Conservation (phyloP, 768 basidiomycete genomes). For the Fomitopsis serialis region DNA sequence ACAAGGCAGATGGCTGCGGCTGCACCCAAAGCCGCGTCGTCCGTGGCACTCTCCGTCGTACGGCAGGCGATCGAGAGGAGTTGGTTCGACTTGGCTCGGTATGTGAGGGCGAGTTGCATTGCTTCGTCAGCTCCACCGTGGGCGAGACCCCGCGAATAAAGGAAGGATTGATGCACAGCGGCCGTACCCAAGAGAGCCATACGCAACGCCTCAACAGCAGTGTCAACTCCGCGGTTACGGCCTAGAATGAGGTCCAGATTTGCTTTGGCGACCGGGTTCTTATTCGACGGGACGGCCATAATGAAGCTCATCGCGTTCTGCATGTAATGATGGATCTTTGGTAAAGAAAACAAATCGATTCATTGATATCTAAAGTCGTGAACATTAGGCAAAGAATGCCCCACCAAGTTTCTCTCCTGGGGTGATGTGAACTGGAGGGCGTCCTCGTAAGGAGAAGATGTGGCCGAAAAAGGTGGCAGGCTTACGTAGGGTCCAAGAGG, state of each 20-base stretch:
- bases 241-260: conserved; percentile 38
- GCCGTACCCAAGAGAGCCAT: conserved; percentile 34
- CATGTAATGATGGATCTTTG: conserved; percentile 37
- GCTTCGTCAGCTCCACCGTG: conserved; percentile 21
- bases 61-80: conserved; percentile 27
- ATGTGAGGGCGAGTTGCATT: conserved; percentile 29
- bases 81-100: conserved; percentile 30
- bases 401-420: conserved; percentile 46
- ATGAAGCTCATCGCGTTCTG: conserved; percentile 41
- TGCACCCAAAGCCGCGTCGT: conserved; percentile 24
- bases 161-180: conserved; percentile 38
- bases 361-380: conserved; percentile 49
- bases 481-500: conserved; percentile 65
- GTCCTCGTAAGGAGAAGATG: background rate
- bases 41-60: conserved; percentile 24
- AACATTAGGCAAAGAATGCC: conserved; percentile 39
- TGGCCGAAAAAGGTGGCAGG: conserved; percentile 8
- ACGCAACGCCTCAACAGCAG: conserved; percentile 34
- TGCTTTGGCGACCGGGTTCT: conserved; percentile 39
- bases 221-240: conserved; percentile 30
- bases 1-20: conserved; percentile 28
- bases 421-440: conserved; percentile 29
- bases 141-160: conserved; percentile 28
- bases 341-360: conserved; percentile 29
- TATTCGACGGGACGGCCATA: conserved; percentile 36